These are phyloP conservation scores for Hondaea fermentalgiana DNA, from an alignment of 108 stramenopile genomes.

Conservation along the genomic window DNA sequence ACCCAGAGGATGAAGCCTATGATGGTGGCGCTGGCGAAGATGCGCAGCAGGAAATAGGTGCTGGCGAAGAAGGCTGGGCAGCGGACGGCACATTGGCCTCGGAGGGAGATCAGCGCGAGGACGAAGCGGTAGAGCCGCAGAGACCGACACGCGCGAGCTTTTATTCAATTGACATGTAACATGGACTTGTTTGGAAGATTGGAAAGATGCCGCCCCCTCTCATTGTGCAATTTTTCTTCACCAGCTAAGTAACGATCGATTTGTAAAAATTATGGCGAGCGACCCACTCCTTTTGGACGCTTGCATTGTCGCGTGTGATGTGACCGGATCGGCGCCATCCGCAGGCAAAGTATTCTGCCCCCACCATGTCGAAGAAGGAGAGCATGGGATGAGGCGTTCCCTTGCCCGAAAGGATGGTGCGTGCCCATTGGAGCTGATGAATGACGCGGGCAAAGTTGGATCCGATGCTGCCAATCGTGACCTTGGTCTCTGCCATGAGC, in stretches of 20 bases:
- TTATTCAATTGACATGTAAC: neutral
- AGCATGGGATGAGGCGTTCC: neutral
- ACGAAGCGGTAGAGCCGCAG: neutral
- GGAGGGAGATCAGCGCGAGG: neutral
- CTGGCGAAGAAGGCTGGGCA: neutral
- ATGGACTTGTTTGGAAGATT: neutral
- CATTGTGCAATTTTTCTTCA: no score
- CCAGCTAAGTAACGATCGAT: neutral
- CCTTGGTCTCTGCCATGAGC: neutral
- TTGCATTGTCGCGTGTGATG: neutral
- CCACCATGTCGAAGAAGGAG: neutral
- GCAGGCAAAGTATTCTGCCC: neutral
- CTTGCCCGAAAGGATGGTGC: neutral
- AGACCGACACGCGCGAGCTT: neutral
- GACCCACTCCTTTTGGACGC: neutral
- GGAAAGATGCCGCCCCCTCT: no score
- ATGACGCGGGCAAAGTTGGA: slow-evolving; percentile 6
- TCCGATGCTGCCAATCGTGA: neutral
- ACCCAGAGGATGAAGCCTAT: neutral
- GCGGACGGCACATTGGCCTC: neutral
- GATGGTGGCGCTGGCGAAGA: neutral
- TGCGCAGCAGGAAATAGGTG: neutral
- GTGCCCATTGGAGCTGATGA: neutral
- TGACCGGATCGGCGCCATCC: neutral
- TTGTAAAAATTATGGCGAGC: neutral